These are phyloP conservation scores for Chalaropsis ovoidea DNA, from an alignment of 2,329 filamentous ascomycete genomes.

Conservation along the genomic window DNA sequence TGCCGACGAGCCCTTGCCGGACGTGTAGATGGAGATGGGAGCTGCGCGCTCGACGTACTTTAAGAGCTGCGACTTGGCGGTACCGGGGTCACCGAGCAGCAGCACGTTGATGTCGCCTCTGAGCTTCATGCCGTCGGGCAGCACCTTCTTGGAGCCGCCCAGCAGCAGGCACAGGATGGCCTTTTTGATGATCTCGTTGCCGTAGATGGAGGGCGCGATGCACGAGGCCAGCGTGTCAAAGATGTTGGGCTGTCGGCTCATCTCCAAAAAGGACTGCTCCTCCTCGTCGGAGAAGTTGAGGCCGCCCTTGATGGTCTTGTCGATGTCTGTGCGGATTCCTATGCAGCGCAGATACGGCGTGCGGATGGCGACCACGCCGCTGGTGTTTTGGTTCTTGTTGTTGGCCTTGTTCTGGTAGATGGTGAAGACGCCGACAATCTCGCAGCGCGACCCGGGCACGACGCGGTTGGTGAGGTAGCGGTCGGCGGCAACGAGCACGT, in stretches of 20 bases:
- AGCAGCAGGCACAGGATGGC: conserved; percentile 87
- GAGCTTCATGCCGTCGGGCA: conserved; percentile 94
- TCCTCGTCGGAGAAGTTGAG: conserved; percentile 86
- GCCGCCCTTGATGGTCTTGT: conserved; percentile 77
- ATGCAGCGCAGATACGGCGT: conserved; percentile 91
- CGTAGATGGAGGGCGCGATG: conserved; percentile 95
- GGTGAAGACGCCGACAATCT: conserved; percentile 92
- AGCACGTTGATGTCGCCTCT: conserved; percentile 97
- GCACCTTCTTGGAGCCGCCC: conserved; percentile 92
- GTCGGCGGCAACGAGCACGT: conserved; percentile 94
- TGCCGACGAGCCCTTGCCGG: conserved; percentile 92
- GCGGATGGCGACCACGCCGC: conserved; percentile 81
- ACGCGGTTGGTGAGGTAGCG: conserved; percentile 91
- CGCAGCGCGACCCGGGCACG: conserved; percentile 88
- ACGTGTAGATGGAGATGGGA: conserved; percentile 96
- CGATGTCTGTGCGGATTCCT: conserved; percentile 81
- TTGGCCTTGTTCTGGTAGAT: conserved; percentile 85
- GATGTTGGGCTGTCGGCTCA: conserved; percentile 84
- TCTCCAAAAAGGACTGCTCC: conserved; percentile 87
- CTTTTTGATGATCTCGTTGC: conserved; percentile 93
- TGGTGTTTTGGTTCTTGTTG: conserved; percentile 61
- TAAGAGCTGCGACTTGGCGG: conserved; percentile 89
- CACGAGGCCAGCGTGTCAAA: conserved; percentile 84
- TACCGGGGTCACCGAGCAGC: conserved; percentile 92
- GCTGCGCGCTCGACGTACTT: conserved; percentile 97